Evolutionary conservation across 805 yeast species (phyloP), one percentile per base, ranked within the genome.

Genomic region (Ogataea minuta): DNA sequence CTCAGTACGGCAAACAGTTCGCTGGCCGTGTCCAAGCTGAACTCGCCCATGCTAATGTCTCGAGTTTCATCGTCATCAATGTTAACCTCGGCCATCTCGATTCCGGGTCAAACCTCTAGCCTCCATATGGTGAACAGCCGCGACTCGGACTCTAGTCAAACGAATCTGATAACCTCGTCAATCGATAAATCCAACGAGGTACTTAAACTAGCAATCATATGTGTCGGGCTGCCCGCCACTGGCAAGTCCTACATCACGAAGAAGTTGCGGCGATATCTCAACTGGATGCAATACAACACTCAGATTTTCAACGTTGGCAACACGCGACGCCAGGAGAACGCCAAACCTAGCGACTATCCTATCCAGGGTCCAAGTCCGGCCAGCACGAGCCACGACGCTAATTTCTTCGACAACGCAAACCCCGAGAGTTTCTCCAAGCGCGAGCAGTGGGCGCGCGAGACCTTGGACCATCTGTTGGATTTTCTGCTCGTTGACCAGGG

Each of bases 211-310:
- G 81, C 83, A 14, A 74, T 84, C 39, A 79, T 84, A 9, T 70
- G 84, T 63, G 85, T 84, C 9, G 91, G 91, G 0, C 64, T 84
- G 23, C 91, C 91, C 1, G 91, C 91, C 1, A 65, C 84, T 35
- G 91, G 91, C 6, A 84, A 84, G 57, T 79, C 86, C 2, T 80
- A 85, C 45, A 74, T 83, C 36, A 79, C 89, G 23, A 77, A 76
- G 45, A 81, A 81, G 52, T 60, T 80, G 25, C 72, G 79, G 17
- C 61, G 81, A 52, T 84, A 69, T 66, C 71, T 65, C 56, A 77
- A 63, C 66, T 75, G 74, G 77, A 71, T 60, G 60, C 83, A 79
- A 54, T 80, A 78, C 50, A 75, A 74, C 46, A 77, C 82, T 48
- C 64, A 77, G 41, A 79, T 80, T 4, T 84, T 81, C 64, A 84